Conservation (phyloP, 1,139 yeast species). For the Blastobotrys illinoisensis region DNA sequence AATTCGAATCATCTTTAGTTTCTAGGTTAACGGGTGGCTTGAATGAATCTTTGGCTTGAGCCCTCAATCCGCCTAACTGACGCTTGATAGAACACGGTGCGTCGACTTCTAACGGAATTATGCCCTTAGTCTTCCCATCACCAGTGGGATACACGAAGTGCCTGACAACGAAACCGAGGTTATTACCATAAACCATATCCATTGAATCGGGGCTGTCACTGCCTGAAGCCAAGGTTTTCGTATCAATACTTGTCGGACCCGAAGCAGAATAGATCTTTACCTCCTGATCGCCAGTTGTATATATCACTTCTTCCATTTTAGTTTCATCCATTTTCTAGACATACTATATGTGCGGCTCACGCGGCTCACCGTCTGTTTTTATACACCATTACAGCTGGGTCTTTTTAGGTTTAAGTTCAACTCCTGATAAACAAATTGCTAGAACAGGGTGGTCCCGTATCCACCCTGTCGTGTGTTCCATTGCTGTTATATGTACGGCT, state of each 20-base stretch:
- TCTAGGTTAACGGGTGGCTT: not conserved
- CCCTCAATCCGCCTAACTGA: not conserved
- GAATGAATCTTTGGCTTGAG: not conserved
- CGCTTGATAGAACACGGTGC: not conserved
- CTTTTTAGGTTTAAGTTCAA: too few relatives aligned
- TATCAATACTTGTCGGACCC: not conserved
- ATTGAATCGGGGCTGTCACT: not conserved
- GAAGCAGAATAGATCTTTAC: not conserved
- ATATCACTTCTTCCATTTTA: not conserved
- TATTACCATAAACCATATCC: not conserved
- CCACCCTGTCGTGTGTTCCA: too few relatives aligned
- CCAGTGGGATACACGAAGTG: not conserved
- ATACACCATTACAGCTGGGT: too few relatives aligned
- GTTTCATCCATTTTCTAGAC: too few relatives aligned
- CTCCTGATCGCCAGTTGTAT: not conserved
- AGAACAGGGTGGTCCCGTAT: too few relatives aligned
- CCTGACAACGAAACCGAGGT: not conserved
- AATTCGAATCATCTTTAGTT: too few relatives aligned
- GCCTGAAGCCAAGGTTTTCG: not conserved
- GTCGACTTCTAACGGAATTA: not conserved
- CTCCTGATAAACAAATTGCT: too few relatives aligned
- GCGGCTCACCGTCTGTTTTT: too few relatives aligned
- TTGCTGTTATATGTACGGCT: too few relatives aligned
- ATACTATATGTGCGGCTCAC: not conserved
- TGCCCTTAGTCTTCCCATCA: not conserved